A percentile compares a stretch with the other conserved stretches of the same genome.
Evolutionary conservation across 352 stramenopile genomes (phyloP).

Genomic region (Globisporangium acanthophoron): DNA sequence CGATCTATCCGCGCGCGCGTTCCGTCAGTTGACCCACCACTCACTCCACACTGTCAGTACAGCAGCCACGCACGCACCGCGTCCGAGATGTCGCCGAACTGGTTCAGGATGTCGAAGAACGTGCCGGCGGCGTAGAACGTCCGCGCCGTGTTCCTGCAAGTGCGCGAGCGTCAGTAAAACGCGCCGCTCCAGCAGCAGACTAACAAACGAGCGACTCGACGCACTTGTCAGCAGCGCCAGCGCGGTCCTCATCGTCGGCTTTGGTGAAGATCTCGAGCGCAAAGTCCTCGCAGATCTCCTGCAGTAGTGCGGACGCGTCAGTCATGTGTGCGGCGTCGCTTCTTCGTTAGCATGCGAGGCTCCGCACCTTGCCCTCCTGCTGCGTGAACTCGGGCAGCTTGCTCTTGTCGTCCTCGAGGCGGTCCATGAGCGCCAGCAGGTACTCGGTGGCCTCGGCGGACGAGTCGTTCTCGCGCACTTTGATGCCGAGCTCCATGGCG

Average conservation of each 20-base stretch:
- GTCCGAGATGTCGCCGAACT: slow-evolving; percentile 89
- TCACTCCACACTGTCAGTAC: background rate
- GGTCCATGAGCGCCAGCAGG: slow-evolving; percentile 86
- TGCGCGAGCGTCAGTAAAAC: slow-evolving; percentile 1
- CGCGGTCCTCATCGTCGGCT: slow-evolving; percentile 92
- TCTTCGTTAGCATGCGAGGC: too few species aligned
- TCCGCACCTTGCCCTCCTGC: slow-evolving; percentile 85
- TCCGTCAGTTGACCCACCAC: background rate
- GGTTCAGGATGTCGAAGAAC: slow-evolving; percentile 96
- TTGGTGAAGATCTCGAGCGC: slow-evolving; percentile 92
- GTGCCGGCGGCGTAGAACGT: slow-evolving; percentile 95
- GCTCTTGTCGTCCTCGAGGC: slow-evolving; percentile 90
- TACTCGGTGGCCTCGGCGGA: slow-evolving; percentile 85
- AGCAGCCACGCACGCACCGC: slow-evolving; percentile 31
- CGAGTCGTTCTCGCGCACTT: slow-evolving; percentile 71
- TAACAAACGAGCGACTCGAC: background rate
- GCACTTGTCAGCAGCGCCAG: slow-evolving; percentile 85
- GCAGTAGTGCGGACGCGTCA: background rate
- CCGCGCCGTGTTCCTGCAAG: slow-evolving; percentile 83
- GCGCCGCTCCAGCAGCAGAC: background rate
- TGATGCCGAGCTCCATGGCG: slow-evolving; percentile 86
- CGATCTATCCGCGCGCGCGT: slow-evolving; percentile 28
- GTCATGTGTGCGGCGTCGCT: background rate
- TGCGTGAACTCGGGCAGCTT: slow-evolving; percentile 88
- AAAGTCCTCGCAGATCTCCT: slow-evolving; percentile 87